These are phyloP conservation scores for Aspergillus pseudonomiae DNA, from an alignment of 2,329 filamentous ascomycete species.

Conservation along the genomic window DNA sequence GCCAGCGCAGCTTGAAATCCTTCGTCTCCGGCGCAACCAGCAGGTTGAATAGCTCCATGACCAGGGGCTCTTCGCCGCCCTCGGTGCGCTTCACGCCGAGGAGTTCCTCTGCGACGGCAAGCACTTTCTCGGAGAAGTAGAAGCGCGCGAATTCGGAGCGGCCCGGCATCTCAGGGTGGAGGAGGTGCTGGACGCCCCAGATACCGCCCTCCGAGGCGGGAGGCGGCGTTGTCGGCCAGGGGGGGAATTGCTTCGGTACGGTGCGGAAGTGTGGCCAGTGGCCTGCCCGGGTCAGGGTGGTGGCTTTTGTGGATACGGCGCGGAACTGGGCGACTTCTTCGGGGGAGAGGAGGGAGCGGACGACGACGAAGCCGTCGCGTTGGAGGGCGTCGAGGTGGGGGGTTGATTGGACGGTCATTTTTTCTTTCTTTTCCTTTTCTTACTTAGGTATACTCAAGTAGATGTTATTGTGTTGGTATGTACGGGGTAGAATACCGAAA, in stretches of 20 bases:
- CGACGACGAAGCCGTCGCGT: conserved; percentile 73
- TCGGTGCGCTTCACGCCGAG: conserved; percentile 47
- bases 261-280: conserved; percentile 81
- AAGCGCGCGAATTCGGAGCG: conserved; percentile 63
- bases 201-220: conserved; percentile 63
- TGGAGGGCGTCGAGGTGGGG: conserved; percentile 60
- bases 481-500: not conserved
- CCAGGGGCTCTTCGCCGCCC: conserved; percentile 61
- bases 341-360: conserved; percentile 65
- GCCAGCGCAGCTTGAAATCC: conserved; percentile 79
- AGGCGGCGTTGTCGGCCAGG: conserved; percentile 67
- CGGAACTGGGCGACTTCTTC: conserved; percentile 63
- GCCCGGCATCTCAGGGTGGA: conserved; percentile 71
- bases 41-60: conserved; percentile 88
- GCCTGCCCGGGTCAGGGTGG: conserved; percentile 66
- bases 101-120: conserved; percentile 67
- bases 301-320: conserved; percentile 60
- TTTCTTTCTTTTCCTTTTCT: conserved; percentile 4
- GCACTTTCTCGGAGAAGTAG: conserved; percentile 72
- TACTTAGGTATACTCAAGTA: not conserved
- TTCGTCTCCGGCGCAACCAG: conserved; percentile 69
- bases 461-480: no score
- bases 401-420: conserved; percentile 24
- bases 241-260: conserved; percentile 87
- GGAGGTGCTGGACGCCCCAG: conserved; percentile 86